These are phyloP conservation scores for Lodderomyces theae DNA, from an alignment of 1,139 yeast genomes.

Conservation along the genomic window DNA sequence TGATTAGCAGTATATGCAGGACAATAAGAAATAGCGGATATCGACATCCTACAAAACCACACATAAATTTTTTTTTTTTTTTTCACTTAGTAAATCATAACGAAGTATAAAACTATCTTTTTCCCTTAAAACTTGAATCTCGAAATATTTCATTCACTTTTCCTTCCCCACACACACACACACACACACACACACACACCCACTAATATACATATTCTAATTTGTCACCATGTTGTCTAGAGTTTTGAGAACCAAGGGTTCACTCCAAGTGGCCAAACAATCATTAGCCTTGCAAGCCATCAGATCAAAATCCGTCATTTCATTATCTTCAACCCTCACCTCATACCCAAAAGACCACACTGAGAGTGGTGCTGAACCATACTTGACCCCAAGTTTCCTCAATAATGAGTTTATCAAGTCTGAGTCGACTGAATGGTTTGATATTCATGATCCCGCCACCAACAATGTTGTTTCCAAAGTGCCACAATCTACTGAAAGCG, in stretches of 20 bases:
- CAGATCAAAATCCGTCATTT: slow-evolving; percentile 23
- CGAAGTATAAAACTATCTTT: not conserved
- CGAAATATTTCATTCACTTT: not conserved
- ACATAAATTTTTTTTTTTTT: too few species aligned
- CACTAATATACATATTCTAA: too few species aligned
- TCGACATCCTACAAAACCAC: slow-evolving; percentile 1
- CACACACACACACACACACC: too few species aligned
- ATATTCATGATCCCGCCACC: slow-evolving; percentile 76
- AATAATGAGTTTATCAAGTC: slow-evolving; percentile 60
- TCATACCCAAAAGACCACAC: slow-evolving; percentile 50
- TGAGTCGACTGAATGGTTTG: slow-evolving; percentile 60
- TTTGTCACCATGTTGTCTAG: slow-evolving; percentile 14
- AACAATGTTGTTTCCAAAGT: slow-evolving; percentile 63
- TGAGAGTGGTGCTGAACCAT: slow-evolving; percentile 37
- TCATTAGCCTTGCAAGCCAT: slow-evolving; percentile 9
- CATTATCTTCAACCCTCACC: slow-evolving; percentile 32
- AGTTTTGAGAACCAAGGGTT: slow-evolving; percentile 10
- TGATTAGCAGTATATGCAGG: slow-evolving; percentile 1
- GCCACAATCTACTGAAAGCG: slow-evolving; percentile 69
- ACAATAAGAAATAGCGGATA: not conserved
- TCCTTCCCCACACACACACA: not conserved
- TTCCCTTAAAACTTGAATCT: too few species aligned
- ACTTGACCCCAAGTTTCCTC: slow-evolving; percentile 54
- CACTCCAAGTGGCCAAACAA: slow-evolving; percentile 3
- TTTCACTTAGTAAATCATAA: not conserved